A percentile compares a stretch with the other conserved stretches of the same genome.
phyloP scores from a whole-genome alignment of 768 basidiomycete genomes.

The Piloderma croceum region DNA sequence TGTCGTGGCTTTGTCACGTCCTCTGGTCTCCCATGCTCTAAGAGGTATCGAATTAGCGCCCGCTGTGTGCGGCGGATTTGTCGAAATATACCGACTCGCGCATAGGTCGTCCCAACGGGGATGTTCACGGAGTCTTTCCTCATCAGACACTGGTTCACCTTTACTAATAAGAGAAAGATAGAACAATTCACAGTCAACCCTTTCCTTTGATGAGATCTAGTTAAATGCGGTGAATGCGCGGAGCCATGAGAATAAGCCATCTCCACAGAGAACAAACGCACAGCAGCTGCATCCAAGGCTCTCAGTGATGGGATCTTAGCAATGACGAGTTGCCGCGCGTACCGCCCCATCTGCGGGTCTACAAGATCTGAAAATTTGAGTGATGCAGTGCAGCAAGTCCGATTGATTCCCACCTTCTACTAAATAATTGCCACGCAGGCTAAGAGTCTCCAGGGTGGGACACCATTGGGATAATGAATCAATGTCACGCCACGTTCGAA shows the following conservation, averaged over 20 bases:
- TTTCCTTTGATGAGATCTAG: conserved; percentile 65
- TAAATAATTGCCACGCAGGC: conserved; percentile 60
- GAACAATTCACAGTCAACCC: conserved; percentile 77
- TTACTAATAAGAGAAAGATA: conserved; percentile 66
- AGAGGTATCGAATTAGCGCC: not conserved
- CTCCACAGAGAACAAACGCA: conserved; percentile 29
- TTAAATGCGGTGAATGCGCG: no score
- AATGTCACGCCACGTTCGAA: conserved; percentile 56
- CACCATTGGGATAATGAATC: conserved; percentile 67
- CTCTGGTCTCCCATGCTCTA: conserved; percentile 57
- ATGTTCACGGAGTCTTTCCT: conserved; percentile 42
- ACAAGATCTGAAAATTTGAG: not conserved
- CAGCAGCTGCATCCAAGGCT: conserved; percentile 58
- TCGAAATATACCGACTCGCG: conserved; percentile 42
- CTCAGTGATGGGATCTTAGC: conserved; percentile 62
- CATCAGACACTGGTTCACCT: conserved; percentile 38
- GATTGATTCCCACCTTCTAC: conserved; percentile 38
- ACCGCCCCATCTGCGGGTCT: conserved; percentile 25
- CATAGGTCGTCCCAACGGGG: conserved; percentile 65
- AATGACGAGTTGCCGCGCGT: conserved; percentile 56
- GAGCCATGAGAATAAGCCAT: not conserved
- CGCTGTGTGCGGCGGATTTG: not conserved
- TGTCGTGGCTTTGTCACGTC: conserved; percentile 27
- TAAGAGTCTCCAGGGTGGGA: conserved; percentile 57
- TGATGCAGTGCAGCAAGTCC: not conserved